Evolutionary conservation across 257 asterid genomes (phyloP), one percentile per base, ranked within the genome.

Genomic region (Nicotiana noctiflora): DNA sequence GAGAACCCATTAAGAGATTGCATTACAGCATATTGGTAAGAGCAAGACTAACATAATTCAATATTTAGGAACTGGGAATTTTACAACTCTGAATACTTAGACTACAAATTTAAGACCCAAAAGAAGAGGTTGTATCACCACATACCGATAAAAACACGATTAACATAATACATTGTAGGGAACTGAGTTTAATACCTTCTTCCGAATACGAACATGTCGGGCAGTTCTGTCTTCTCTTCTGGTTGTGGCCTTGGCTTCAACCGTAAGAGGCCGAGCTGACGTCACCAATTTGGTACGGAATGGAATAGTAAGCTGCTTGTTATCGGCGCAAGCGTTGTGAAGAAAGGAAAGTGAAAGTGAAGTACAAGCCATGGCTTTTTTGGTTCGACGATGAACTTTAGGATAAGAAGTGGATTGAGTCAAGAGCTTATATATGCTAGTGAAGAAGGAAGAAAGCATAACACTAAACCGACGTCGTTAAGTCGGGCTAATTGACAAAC

Each of bases 151-250:
- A 55, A 15, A 14, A 7, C 18, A 79, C 12, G 70, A 12, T 62
- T 37, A 62, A 44, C 17, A 4, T 14, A 4, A 19, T 23, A n/a
- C 29, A 46, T 11, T 10, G 49, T 34, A 2, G 27, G 6, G 18
- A 37, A 62, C 59, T 15, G 19, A 68, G 19, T 32, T 29, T 75
- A 8, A 40, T 40, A 86, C 98, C 98, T 93, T 94, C 90, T 93
- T 94, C 32, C 98, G 96, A 64, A 94, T 86, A 68, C 98, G 98
- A 60, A 60, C 1, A 82, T 94, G 98, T 56, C 98, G 92, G n/a
- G 97, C 97, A 80, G 84, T 81, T 68, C 95, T 87, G 87, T 91
- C 90, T 77, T 91, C 89, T 18, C 89, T 81, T 49, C 97, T 88
- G 79, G 97, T 91, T 46, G 19, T 80, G 59, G 90, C 11, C 44